A percentile compares a stretch with the other conserved stretches of the same genome.
Conservation (phyloP, 1,284 basidiomycete genomes). For the Cutaneotrichosporon cutaneum region DNA sequence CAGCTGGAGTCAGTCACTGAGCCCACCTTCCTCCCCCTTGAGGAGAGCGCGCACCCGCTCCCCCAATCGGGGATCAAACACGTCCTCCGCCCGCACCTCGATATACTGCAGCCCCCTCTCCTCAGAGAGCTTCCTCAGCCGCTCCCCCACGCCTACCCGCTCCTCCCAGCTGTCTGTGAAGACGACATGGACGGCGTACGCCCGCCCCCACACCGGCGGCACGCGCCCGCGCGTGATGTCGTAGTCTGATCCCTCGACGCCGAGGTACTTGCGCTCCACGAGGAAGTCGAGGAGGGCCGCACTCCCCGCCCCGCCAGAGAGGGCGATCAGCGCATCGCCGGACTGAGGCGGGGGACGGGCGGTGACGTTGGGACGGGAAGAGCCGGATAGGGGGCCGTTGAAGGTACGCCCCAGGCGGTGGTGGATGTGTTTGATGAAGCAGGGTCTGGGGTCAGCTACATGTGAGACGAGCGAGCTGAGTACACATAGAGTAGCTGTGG, state of each 20-base stretch:
- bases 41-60: slow-evolving; percentile 15
- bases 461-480: too few relatives aligned
- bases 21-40: slow-evolving; percentile 26
- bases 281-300: slow-evolving; percentile 44
- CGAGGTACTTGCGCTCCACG: slow-evolving; percentile 31
- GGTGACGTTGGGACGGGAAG: background rate
- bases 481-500: background rate
- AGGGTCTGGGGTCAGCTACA: slow-evolving; percentile 25
- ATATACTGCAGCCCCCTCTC: slow-evolving; percentile 32
- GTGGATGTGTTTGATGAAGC: slow-evolving; percentile 35
- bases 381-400: slow-evolving; percentile 32
- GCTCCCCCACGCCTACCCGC: slow-evolving; percentile 16
- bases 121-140: slow-evolving; percentile 28
- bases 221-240: slow-evolving; percentile 40
- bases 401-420: slow-evolving; percentile 32
- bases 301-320: slow-evolving; percentile 48
- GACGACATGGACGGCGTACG: slow-evolving; percentile 48
- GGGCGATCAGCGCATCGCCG: slow-evolving; percentile 34
- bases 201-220: slow-evolving; percentile 40
- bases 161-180: slow-evolving; percentile 29
- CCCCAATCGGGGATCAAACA: slow-evolving; percentile 33
- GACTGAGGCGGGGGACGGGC: slow-evolving; percentile 31
- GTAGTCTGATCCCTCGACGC: slow-evolving; percentile 22
- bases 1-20: background rate
- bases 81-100: slow-evolving; percentile 43